Evolutionary conservation across 2,329 filamentous ascomycete genomes (phyloP), one percentile per base, ranked within the genome.

Genomic region (Lachnellula hyalina): DNA sequence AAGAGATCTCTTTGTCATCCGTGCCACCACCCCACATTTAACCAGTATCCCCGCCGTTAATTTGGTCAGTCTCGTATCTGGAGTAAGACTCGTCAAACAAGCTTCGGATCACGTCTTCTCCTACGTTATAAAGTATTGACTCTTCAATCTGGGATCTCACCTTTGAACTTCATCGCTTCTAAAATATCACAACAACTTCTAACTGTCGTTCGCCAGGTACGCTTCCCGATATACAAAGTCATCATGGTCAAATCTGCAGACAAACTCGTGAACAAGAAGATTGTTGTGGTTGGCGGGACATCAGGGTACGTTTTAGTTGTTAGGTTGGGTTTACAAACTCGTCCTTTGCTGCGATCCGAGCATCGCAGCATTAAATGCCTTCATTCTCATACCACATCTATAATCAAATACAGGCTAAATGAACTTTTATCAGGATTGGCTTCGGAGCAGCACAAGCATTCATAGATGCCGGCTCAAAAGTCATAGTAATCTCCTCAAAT

Each of bases 381-480:
- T 8, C 9, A 17, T 35, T 19, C 12, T 28, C 40, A 23, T 14
- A 5, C 32, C 36, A 7, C 47, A 3, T 32, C 45, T 48, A 9
- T n/a, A 48, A 5, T 34, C 34, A 52, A 28, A 53, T 25, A 54
- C 52, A 25, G n/a, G 14, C 12, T 32, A 14, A 14, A 32, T 32
- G 9, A 32, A 32, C 4, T 1, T 4, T 32, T 4, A 4, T 1
- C 35, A 73, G 70, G n/a, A 74, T 74, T 50, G 71, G 72, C n/a
- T 72, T 65, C 51, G 71, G 71, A 25, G 71, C 68, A 2, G 71
- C 71, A n/a, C 59, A 66, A 48, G 65, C 68, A 25, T 67, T 73
- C 49, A 53, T 72, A 19, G 70, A 70, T 25, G 65, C 66, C n/a
- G 71, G 71, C 35, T 70, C 71, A 8, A 51, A 62, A 17, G 66